phyloP scores from a whole-genome alignment of 73 alveolate genomes.

The Paraurostyla sp. region DNA sequence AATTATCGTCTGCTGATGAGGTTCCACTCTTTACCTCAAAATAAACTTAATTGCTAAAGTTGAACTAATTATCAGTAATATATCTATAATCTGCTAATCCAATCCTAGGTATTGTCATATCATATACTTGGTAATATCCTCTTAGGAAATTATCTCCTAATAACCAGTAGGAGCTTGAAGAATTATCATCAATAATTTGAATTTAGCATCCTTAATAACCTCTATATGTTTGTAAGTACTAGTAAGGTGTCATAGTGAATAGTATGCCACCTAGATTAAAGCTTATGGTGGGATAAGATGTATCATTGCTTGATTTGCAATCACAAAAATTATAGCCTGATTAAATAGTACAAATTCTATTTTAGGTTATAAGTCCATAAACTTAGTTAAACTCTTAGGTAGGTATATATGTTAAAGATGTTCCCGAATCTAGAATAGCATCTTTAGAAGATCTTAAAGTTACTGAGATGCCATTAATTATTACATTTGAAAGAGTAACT shows the following conservation, averaged over 20 bases:
- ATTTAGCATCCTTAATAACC: slow-evolving; percentile 11
- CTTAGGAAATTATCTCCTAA: slow-evolving; percentile 45
- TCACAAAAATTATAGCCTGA: slow-evolving; percentile 1
- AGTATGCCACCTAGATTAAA: not conserved
- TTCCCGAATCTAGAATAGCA: slow-evolving; percentile 56
- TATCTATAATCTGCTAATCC: slow-evolving; percentile 19
- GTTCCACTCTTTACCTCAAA: no score
- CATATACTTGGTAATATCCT: slow-evolving; percentile 49
- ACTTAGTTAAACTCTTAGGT: not conserved
- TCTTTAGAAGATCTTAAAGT: not conserved
- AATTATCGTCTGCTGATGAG: not conserved
- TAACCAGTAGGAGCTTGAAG: not conserved
- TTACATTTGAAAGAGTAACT: not conserved
- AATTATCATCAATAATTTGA: not conserved
- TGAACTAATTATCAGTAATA: not conserved
- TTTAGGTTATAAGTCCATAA: not conserved
- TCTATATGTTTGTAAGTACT: not conserved
- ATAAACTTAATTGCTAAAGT: not conserved
- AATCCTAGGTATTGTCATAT: not conserved
- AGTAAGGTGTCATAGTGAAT: not conserved
- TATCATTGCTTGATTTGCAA: not conserved
- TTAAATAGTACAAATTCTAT: not conserved
- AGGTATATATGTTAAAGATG: slow-evolving; percentile 47
- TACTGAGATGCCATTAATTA: not conserved
- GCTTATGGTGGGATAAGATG: slow-evolving; percentile 1